Percentiles rank a stretch among this genome's conserved stretches.
Conservation (phyloP, 192 early-diverging fungal genomes). For the Jimgerdemannia lactiflua region DNA sequence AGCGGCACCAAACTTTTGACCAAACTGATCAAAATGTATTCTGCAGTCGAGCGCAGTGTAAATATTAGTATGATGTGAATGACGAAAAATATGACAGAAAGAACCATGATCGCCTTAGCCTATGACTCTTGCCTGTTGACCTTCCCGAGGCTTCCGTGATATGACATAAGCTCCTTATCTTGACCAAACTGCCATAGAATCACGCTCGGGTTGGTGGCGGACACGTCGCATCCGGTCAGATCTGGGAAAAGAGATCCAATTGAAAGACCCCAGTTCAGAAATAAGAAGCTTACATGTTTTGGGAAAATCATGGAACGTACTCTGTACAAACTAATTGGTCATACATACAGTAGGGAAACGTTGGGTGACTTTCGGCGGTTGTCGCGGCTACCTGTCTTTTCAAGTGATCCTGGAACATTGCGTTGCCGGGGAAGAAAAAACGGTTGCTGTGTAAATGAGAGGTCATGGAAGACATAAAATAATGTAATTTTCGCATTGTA, state of each 20-base stretch:
- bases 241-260: conserved; percentile 15
- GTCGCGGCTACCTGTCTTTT: conserved; percentile 35
- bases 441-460: not conserved
- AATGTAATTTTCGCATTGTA: too few relatives aligned
- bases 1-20: conserved; percentile 71
- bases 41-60: conserved; percentile 11
- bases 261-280: too few relatives aligned
- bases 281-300: too few relatives aligned
- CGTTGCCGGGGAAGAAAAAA: conserved; percentile 26
- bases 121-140: conserved; percentile 25
- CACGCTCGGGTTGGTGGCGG: conserved; percentile 55
- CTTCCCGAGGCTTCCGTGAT: conserved; percentile 44
- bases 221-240: conserved; percentile 43
- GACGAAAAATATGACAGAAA: not conserved
- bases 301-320: too few relatives aligned
- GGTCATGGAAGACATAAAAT: not conserved
- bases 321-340: not conserved
- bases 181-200: conserved; percentile 83
- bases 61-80: not conserved
- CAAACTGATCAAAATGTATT: conserved; percentile 76
- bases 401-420: conserved; percentile 20
- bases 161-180: conserved; percentile 59
- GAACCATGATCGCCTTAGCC: not conserved
- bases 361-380: conserved; percentile 41
- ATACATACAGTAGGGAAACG: conserved; percentile 40